Evolutionary conservation across 2,329 filamentous ascomycete species (phyloP).

Genomic region (Didymella lethalis): DNA sequence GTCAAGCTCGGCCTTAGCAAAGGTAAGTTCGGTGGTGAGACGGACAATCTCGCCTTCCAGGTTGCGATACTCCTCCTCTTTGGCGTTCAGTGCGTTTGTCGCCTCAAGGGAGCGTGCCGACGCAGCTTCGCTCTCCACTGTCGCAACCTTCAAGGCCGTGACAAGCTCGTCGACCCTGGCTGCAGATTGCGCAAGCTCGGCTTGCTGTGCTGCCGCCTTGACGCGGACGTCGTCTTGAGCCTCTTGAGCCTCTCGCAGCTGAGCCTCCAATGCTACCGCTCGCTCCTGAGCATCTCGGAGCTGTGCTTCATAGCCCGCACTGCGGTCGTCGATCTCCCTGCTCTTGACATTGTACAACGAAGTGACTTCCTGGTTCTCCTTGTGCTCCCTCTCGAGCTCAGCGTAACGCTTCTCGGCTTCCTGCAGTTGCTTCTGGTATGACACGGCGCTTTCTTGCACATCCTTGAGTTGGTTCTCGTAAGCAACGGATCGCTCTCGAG

Average conservation of each 20-base stretch:
- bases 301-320: constrained; percentile 43
- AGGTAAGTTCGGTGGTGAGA: constrained; percentile 81
- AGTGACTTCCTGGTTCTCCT: constrained; percentile 41
- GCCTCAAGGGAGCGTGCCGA: constrained; percentile 42
- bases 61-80: constrained; percentile 48
- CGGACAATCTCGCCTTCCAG: constrained; percentile 71
- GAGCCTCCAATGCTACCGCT: constrained; percentile 43
- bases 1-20: constrained; percentile 89
- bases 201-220: constrained; percentile 47
- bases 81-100: constrained; percentile 40
- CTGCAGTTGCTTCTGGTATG: constrained; percentile 42
- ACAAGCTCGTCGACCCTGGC: constrained; percentile 42
- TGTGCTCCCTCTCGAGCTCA: constrained; percentile 40
- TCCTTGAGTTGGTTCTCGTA: constrained; percentile 47
- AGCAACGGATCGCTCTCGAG: constrained; percentile 38
- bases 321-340: constrained; percentile 35
- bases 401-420: constrained; percentile 39
- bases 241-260: constrained; percentile 43
- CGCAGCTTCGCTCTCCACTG: constrained; percentile 43
- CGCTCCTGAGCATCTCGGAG: constrained; percentile 45
- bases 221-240: constrained; percentile 46
- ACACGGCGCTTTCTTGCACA: constrained; percentile 41
- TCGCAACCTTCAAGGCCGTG: constrained; percentile 37
- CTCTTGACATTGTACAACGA: constrained; percentile 32
- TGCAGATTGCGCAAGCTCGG: constrained; percentile 47